These are phyloP conservation scores for Corallochytrium limacisporum DNA, from an alignment of 78 protist genomes.

Conservation along the genomic window DNA sequence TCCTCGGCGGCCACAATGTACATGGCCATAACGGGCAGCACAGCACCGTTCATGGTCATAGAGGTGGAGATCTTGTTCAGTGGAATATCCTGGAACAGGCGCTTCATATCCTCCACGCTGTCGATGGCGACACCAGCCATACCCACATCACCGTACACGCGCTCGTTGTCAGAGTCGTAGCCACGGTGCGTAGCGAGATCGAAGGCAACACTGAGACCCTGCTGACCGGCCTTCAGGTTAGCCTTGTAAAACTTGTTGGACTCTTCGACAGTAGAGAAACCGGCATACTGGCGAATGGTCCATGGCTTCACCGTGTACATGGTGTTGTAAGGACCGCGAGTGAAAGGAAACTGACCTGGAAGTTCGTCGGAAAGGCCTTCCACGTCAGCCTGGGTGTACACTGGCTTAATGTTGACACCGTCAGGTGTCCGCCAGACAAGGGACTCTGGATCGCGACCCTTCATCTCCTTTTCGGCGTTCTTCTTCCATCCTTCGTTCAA, in stretches of 20 bases:
- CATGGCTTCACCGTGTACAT: constrained; percentile 90
- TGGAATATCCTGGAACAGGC: constrained; percentile 57
- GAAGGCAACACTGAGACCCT: constrained; percentile 92
- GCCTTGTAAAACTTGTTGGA: constrained; percentile 76
- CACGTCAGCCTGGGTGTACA: constrained; percentile 10
- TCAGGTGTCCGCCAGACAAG: background rate
- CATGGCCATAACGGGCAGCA: constrained; percentile 88
- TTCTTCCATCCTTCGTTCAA: too few species aligned
- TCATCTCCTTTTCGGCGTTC: background rate
- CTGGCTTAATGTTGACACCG: constrained; percentile 6
- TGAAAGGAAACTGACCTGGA: constrained; percentile 83
- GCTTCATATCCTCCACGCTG: constrained; percentile 86
- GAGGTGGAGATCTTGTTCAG: constrained; percentile 70
- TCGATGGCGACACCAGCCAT: constrained; percentile 98
- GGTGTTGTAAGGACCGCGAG: constrained; percentile 91
- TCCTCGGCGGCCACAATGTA: constrained; percentile 81
- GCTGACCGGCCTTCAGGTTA: constrained; percentile 77
- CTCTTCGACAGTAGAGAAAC: constrained; percentile 89
- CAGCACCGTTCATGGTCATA: constrained; percentile 99
- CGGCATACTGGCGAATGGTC: constrained; percentile 94
- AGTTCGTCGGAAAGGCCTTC: constrained; percentile 2
- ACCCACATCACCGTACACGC: constrained; percentile 91
- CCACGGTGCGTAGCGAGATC: constrained; percentile 97
- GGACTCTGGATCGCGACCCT: background rate
- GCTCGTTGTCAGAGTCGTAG: constrained; percentile 85